phyloP scores from a whole-genome alignment of 805 yeast species.

The Candida caryicola region DNA sequence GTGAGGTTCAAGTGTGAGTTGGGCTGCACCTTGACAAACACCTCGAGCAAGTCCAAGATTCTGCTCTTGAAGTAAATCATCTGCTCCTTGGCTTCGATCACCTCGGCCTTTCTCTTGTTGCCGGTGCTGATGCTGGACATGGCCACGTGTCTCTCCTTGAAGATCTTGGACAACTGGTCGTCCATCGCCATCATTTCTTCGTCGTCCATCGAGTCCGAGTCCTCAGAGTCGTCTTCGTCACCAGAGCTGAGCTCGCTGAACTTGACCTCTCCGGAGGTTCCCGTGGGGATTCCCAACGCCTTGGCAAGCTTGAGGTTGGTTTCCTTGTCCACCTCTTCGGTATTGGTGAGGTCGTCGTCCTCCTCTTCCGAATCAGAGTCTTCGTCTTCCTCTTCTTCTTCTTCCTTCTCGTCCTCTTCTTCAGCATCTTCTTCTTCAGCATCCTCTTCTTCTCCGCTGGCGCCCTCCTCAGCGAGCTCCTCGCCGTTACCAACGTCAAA shows the following conservation, averaged over 20 bases:
- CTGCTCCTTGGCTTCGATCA: conserved; percentile 73
- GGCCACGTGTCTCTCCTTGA: conserved; percentile 76
- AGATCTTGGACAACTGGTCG: conserved; percentile 75
- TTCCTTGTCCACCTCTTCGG: conserved; percentile 30
- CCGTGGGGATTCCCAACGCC: conserved; percentile 63
- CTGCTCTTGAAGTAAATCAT: conserved; percentile 77
- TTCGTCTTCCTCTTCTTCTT: conserved; percentile 21
- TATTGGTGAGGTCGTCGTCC: conserved; percentile 15
- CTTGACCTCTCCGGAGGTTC: conserved; percentile 43
- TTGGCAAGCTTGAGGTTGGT: conserved; percentile 66
- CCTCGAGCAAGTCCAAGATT: conserved; percentile 72
- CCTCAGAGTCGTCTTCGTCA: conserved; percentile 57
- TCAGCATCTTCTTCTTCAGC: conserved; percentile 20
- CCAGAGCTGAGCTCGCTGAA: conserved; percentile 35
- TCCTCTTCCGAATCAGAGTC: conserved; percentile 15
- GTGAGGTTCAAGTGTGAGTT: conserved; percentile 39
- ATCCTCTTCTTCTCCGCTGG: conserved; percentile 31
- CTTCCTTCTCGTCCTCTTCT: conserved; percentile 25
- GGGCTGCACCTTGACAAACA: conserved; percentile 49
- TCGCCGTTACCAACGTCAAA: conserved; percentile 53
- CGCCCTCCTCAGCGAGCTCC: conserved; percentile 20
- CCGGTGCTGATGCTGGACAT: conserved; percentile 51
- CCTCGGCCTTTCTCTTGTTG: conserved; percentile 67
- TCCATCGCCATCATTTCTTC: conserved; percentile 96
- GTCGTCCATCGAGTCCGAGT: conserved; percentile 79